Base-by-base conservation (phyloP, 179 eudicot species). In the Heliamphora pulchella region DNA sequence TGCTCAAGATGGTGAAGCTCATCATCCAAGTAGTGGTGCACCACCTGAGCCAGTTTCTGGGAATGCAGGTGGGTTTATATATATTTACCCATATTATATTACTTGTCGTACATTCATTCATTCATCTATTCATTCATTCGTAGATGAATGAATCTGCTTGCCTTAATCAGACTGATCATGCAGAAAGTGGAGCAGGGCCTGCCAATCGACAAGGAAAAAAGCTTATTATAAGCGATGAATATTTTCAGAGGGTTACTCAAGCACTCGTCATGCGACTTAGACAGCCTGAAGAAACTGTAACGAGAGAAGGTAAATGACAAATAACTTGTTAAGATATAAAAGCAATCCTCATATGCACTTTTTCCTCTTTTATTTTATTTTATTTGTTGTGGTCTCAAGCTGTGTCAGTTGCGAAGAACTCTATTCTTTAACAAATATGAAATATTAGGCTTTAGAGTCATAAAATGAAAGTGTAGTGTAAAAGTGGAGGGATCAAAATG, bases 241-340 rank as follows among this genome's bases (percentile, higher is more conserved):
- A 93, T 78, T 96, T 91, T 68, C 95, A 96, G 81, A 88, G 91
- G 86, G 97, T 96, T 46, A 92, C 99, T 31, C 94, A 90, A 78
- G 92, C 92, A 58, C 93, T 96, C 76, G 89, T 96, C 57, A 87
- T 94, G 93, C 93, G 91, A 14, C 93, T 96, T 47, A 88, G 99
- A 84, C 99, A 94, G 86, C 93, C 89, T 65, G 98, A 92, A 81
- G 95, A 91, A 64, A 82, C 89, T 61, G 88, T 88, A 41, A 78
- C 41, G 18, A 87, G 85, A 86, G 97, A 91, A 75, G 98, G 98
- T 75, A 59, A 75, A 44, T 31, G 31, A 44, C 51, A 2, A 8
- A 10, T 50, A n/a, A 22, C 31, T 31, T 31, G 31, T 31, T 31
- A 31, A 31, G 31, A 31, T 31, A 31, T 31, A 31, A 31, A 31